A percentile compares a stretch with the other conserved stretches of the same genome.
These are phyloP conservation scores for Canna indica DNA, from an alignment of 176 grass and related monocot species.

Conservation along the genomic window DNA sequence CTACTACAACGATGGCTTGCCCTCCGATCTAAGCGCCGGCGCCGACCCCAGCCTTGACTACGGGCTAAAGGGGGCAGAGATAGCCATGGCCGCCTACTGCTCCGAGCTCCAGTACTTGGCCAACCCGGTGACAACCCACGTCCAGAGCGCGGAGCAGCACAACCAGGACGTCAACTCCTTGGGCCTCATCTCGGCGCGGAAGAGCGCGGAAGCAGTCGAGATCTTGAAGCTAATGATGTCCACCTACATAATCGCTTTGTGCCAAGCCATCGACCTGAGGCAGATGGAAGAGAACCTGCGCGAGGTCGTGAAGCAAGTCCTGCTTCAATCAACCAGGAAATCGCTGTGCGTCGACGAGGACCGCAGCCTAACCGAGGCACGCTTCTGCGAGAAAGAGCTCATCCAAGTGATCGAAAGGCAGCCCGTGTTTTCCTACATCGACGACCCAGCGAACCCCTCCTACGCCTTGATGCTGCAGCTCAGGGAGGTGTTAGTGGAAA, in stretches of 20 bases:
- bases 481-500: slow-evolving; percentile 19
- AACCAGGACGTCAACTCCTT: slow-evolving; percentile 25
- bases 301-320: slow-evolving; percentile 11
- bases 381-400: slow-evolving; percentile 25
- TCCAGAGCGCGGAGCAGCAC: slow-evolving; percentile 28
- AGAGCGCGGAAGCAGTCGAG: slow-evolving; percentile 24
- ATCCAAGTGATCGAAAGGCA: slow-evolving; percentile 12
- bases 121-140: slow-evolving; percentile 23
- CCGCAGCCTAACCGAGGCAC: slow-evolving; percentile 2
- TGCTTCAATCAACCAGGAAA: slow-evolving; percentile 9
- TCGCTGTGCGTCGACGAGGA: slow-evolving; percentile 3
- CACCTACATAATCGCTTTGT: slow-evolving; percentile 19
- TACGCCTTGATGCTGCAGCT: slow-evolving; percentile 15
- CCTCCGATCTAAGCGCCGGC: slow-evolving; percentile 14
- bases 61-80: slow-evolving; percentile 16
- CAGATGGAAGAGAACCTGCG: slow-evolving; percentile 3
- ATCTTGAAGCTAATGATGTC: slow-evolving; percentile 22
- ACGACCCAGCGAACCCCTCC: slow-evolving; percentile 14
- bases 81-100: slow-evolving; percentile 26
- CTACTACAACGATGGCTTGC: slow-evolving; percentile 20
- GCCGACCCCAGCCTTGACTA: slow-evolving; percentile 19
- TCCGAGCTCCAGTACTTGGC: slow-evolving; percentile 22
- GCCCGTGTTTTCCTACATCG: slow-evolving; percentile 22
- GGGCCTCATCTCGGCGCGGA: slow-evolving; percentile 19
- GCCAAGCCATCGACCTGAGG: slow-evolving; percentile 21